Base-by-base conservation (phyloP, 345 rosid genomes). In the Moricandia arvensis region DNA sequence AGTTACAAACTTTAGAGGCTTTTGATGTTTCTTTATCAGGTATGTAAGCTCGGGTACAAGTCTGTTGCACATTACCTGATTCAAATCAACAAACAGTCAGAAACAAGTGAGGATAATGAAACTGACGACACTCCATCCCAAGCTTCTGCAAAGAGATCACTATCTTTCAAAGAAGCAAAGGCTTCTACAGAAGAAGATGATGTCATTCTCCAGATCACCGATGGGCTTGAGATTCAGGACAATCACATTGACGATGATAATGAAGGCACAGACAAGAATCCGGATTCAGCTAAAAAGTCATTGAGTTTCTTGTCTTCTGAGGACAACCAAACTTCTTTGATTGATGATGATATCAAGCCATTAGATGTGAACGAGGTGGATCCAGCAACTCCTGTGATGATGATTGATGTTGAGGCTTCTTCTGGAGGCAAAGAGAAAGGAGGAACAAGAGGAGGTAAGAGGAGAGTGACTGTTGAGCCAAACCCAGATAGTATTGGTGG, bases 31-130 rank as follows among this genome's bases (percentile, higher is more conserved):
- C 29, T n/a, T 68, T 67, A 45, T 60, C 80, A 95, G 99, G 74
- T 95, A 69, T 51, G 80, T 68, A 68, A 78, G 12, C 69, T 90
- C 75, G 99, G 97, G 69, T 95, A 78, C 87, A 95, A 86, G 82
- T 95, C 99, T 6, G 96, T 92, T 70, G 98, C 99, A 37, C 99
- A 95, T 81, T 92, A 88, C 76, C 98, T 95, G 69, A 79, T 95
- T 80, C 84, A 87, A 68, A 87, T 89, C 79, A 78, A 54, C 75
- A 41, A 54, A n/a, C 71, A 82, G 51, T 60, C 77, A 5, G 76
- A 82, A 69, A 55, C 74, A 30, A 77, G 58, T 63, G 65, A 59
- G 57, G 87, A 82, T 61, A 72, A 72, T 43, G 69, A 45, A 59
- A 63, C 76, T 7, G 83, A 80, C 8, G 73, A 63, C 16, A 7